These are phyloP conservation scores for Citrus cavaleriei DNA, from an alignment of 345 rosid species.

Conservation along the genomic window DNA sequence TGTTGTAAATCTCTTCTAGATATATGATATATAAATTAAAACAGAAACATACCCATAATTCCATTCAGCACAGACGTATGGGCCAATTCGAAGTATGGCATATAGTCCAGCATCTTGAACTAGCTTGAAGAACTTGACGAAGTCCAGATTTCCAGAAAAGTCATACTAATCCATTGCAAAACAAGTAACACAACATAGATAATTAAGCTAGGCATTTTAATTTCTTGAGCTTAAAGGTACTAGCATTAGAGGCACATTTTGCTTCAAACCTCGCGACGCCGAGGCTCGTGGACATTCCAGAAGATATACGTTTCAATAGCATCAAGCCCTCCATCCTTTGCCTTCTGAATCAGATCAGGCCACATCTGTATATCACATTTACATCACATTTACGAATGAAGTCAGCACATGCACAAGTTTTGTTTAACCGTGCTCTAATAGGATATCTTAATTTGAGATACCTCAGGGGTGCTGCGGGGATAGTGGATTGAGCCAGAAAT, in stretches of 20 bases:
- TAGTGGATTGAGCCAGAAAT: slow-evolving; percentile 49
- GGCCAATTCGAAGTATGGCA: slow-evolving; percentile 50
- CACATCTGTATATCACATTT: slow-evolving; percentile 39
- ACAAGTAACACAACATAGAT: not conserved
- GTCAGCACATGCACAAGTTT: not conserved
- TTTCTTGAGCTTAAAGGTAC: not conserved
- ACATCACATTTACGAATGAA: not conserved
- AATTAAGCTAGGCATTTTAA: not conserved
- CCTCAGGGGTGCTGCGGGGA: slow-evolving; percentile 51
- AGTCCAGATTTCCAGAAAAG: slow-evolving; percentile 38
- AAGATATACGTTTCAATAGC: slow-evolving; percentile 52
- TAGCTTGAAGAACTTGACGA: slow-evolving; percentile 38
- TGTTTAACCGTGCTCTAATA: too few relatives aligned
- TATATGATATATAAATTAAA: too few relatives aligned
- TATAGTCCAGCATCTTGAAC: slow-evolving; percentile 37
- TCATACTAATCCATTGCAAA: slow-evolving; percentile 24
- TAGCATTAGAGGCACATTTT: too few relatives aligned
- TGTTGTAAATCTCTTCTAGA: not conserved
- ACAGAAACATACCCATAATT: slow-evolving; percentile 41
- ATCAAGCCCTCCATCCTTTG: slow-evolving; percentile 54
- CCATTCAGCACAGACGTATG: slow-evolving; percentile 61
- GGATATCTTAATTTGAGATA: not conserved
- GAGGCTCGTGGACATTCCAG: slow-evolving; percentile 54
- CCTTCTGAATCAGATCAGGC: slow-evolving; percentile 46
- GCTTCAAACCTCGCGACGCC: slow-evolving; percentile 27